A percentile compares a stretch with the other conserved stretches of the same genome.
Evolutionary conservation across 441 rosid genomes (phyloP).

Genomic region (Adansonia grandidieri): DNA sequence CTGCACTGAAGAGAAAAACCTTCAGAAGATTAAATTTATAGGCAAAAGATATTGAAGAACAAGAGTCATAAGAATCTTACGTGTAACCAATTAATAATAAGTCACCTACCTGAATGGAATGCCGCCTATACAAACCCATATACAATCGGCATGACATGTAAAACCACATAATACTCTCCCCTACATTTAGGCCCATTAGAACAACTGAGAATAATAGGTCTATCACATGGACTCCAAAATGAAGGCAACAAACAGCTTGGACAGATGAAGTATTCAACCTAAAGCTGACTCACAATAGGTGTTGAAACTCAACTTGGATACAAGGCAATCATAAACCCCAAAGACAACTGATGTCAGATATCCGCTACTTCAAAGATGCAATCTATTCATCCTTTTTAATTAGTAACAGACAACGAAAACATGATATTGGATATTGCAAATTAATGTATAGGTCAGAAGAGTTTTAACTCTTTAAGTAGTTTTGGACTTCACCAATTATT

Average conservation of each 20-base stretch:
- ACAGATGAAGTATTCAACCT: background rate
- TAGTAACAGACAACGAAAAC: background rate
- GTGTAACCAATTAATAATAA: background rate
- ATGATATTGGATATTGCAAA: background rate
- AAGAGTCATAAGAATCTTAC: background rate
- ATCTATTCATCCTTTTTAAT: background rate
- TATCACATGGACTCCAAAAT: background rate
- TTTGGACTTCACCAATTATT: background rate
- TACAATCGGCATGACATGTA: background rate
- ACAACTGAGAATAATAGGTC: background rate
- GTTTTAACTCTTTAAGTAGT: background rate
- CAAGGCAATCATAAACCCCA: background rate
- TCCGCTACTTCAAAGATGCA: background rate
- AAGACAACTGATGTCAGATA: background rate
- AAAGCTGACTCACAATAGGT: background rate
- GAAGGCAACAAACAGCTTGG: conserved; percentile 4
- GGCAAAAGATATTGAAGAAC: background rate
- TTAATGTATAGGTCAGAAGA: background rate
- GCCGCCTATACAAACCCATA: background rate
- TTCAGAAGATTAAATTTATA: background rate
- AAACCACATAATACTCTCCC: background rate
- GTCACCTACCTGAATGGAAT: background rate
- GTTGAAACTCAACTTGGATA: background rate
- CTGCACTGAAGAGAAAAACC: conserved; percentile 5
- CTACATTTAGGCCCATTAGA: background rate